Percentiles rank a stretch among this genome's conserved stretches.
phyloP scores from a whole-genome alignment of 1,284 basidiomycete species.

The Laetiporus sulphureus region DNA sequence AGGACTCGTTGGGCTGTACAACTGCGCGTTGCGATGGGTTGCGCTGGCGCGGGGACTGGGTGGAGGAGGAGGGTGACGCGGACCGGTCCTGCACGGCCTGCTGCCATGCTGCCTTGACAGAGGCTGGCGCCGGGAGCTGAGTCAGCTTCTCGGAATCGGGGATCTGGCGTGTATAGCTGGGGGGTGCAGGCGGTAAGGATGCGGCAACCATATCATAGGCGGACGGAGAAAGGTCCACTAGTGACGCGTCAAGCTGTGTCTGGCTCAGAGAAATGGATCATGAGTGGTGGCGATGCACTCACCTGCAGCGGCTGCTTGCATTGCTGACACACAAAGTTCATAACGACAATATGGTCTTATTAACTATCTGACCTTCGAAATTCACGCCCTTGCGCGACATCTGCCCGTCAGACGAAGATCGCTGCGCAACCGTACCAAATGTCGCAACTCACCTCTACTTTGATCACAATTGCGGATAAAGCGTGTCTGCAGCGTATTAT shows the following conservation, averaged over 20 bases:
- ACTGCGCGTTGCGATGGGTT: conserved; percentile 48
- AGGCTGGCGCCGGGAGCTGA: conserved; percentile 48
- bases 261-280: conserved; percentile 13
- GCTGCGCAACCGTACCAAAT: no score
- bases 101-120: conserved; percentile 57
- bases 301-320: conserved; percentile 84
- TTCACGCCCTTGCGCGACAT: no score
- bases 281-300: conserved; percentile 14
- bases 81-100: conserved; percentile 35
- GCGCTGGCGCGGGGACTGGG: conserved; percentile 43
- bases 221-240: conserved; percentile 77
- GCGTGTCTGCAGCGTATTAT: no score
- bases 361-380: no score
- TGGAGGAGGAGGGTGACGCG: conserved; percentile 31
- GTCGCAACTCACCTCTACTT: no score
- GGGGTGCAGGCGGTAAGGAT: conserved; percentile 54
- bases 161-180: conserved; percentile 32
- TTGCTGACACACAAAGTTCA: conserved; percentile 74
- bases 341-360: no score
- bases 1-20: conserved; percentile 72
- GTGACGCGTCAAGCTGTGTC: conserved; percentile 73
- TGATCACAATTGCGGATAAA: no score
- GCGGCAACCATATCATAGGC: conserved; percentile 81
- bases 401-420: no score
- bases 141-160: conserved; percentile 49